Evolutionary conservation across 192 early-diverging fungal species (phyloP), one percentile per base, ranked within the genome.

Genomic region (Coemansia guatemalensis): DNA sequence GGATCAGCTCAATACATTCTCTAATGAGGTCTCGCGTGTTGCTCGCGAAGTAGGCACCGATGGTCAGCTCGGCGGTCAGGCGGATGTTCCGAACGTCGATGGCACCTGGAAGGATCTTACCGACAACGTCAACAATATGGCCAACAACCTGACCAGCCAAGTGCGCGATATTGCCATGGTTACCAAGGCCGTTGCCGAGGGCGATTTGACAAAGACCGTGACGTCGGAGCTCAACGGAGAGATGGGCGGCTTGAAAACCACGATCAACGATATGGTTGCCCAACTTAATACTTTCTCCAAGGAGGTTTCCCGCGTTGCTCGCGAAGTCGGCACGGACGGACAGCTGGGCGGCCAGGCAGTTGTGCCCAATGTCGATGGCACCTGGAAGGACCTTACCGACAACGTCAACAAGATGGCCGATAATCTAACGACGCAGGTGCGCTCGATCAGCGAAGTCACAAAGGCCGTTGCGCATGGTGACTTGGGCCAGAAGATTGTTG

Each of bases 21-120:
- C 86, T 3, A 65, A 74, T 2, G 86, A 89, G 60, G 89, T 90
- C 1, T 85, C 86, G 0, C 82, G 89, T 54, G 86, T 90, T 0
- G 83, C 89, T 8, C 82, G 84, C 23, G 87, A 90, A 62, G 89
- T 90, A 8, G 89, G 89, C 0, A 88, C 86, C 0, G 89, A 90
- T 65, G 89, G 68, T 3, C 56, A 48, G 0, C 51, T 69, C 0
- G 68, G 60, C 4, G 68, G 68, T 2, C 60, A 61, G 1, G 68
- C 68, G 0, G 44, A 58, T 27, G 68, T 69, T 0, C 33, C 48
- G 0, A 47, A 44, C 8, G 68, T 69, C 14, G 61, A 55, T 20
- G 68, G 68, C 11, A 69, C 68, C 0, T 69, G 68, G 68, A 62
- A 63, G 21, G 60, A 58, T 18, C 50, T 69, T 0, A 69, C 68